Conservation (phyloP, 176 grass and related monocot genomes). For the Olyra latifolia region DNA sequence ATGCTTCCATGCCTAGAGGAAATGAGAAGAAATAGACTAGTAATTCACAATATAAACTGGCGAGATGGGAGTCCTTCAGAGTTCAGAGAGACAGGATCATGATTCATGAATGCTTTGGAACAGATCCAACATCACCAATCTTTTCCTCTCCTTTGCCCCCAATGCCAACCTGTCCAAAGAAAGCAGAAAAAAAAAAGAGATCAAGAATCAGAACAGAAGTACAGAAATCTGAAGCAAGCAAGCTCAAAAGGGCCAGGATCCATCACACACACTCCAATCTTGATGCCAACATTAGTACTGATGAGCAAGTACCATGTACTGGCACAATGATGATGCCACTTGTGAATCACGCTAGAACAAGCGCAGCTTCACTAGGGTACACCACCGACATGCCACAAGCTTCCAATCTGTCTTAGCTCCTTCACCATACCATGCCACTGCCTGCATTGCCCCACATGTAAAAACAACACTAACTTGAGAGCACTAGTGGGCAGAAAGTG, state of each 20-base stretch:
- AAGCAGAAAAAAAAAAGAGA: not conserved
- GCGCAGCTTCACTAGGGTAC: not conserved
- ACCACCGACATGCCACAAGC: slow-evolving; percentile 32
- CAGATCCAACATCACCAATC: not conserved
- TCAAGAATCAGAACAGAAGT: not conserved
- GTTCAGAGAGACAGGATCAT: not conserved
- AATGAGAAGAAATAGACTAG: not conserved
- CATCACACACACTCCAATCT: slow-evolving; percentile 15
- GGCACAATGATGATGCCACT: not conserved
- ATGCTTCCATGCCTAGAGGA: not conserved
- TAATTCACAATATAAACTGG: not conserved
- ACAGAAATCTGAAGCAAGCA: not conserved
- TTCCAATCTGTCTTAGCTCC: slow-evolving; percentile 7
- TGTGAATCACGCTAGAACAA: slow-evolving; percentile 14
- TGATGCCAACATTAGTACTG: slow-evolving; percentile 29
- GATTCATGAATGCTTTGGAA: not conserved
- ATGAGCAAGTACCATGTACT: not conserved
- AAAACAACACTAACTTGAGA: slow-evolving; percentile 28
- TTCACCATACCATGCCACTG: slow-evolving; percentile 19
- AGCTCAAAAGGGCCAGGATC: slow-evolving; percentile 16
- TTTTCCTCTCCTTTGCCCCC: not conserved
- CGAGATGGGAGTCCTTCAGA: too few relatives aligned
- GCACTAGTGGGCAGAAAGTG: slow-evolving; percentile 37
- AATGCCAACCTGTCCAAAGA: slow-evolving; percentile 1
- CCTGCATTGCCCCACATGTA: slow-evolving; percentile 2